phyloP scores from a whole-genome alignment of 2,329 filamentous ascomycete genomes.

The Hypoxylon sp. region DNA sequence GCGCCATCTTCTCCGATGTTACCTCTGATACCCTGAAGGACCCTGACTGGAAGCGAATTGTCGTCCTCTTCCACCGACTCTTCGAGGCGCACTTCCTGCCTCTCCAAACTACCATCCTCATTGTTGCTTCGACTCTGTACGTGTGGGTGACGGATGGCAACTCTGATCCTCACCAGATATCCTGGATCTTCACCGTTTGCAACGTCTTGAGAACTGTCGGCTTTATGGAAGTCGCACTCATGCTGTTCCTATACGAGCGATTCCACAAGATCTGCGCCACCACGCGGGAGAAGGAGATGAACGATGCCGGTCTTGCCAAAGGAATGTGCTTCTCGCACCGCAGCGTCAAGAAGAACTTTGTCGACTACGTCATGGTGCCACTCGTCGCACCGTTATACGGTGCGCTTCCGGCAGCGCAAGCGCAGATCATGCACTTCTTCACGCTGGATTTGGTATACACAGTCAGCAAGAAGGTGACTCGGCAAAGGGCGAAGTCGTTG shows the following conservation, averaged over 20 bases:
- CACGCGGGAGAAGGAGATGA: conserved; percentile 71
- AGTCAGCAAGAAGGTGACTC: conserved; percentile 73
- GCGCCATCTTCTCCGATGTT: conserved; percentile 63
- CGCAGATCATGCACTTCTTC: conserved; percentile 74
- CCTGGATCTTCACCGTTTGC: conserved; percentile 67
- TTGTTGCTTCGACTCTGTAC: conserved; percentile 69
- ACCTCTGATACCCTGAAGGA: conserved; percentile 59
- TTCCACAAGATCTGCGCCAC: conserved; percentile 70
- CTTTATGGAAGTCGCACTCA: conserved; percentile 68
- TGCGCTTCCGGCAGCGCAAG: conserved; percentile 71
- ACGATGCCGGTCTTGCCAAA: conserved; percentile 67
- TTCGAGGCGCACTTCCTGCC: conserved; percentile 79
- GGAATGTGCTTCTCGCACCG: conserved; percentile 72
- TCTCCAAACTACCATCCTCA: conserved; percentile 70
- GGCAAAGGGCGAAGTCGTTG: conserved; percentile 57
- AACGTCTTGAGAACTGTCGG: conserved; percentile 66
- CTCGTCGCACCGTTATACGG: conserved; percentile 74
- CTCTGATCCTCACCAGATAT: conserved; percentile 60
- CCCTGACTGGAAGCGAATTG: conserved; percentile 63
- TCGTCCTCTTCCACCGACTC: conserved; percentile 70
- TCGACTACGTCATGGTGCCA: conserved; percentile 72
- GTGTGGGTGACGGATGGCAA: conserved; percentile 60
- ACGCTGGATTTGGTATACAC: conserved; percentile 73
- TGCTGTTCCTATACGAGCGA: conserved; percentile 71
- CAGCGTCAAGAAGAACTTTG: conserved; percentile 60